phyloP scores from a whole-genome alignment of 257 asterid species.

The Solanum lycopersicoides region DNA sequence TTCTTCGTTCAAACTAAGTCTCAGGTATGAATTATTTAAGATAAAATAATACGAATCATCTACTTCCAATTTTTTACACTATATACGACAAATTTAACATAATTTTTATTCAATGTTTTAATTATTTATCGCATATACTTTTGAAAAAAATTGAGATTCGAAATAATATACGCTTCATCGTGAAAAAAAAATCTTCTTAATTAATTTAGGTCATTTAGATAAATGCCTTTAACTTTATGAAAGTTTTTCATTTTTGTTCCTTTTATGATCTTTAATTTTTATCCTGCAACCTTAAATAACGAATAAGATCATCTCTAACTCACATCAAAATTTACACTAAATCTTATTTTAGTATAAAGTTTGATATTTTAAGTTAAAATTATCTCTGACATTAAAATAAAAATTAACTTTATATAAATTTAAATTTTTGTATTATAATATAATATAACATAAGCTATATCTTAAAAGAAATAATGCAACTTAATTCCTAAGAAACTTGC shows the following conservation, averaged over 20 bases:
- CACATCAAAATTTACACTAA: neutral
- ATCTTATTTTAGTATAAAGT: no score
- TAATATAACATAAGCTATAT: no score
- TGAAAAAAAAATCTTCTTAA: neutral
- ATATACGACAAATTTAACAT: neutral
- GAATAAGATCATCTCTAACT: neutral
- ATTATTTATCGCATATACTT: no score
- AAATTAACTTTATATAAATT: no score
- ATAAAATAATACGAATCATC: neutral
- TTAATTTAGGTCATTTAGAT: neutral
- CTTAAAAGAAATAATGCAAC: no score
- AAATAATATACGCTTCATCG: neutral
- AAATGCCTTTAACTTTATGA: neutral
- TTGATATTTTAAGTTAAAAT: no score
- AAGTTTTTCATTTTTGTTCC: no score
- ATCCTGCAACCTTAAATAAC: no score
- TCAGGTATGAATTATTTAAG: neutral
- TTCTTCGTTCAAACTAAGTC: neutral
- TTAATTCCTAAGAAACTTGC: no score
- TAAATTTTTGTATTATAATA: no score
- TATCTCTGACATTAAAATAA: neutral
- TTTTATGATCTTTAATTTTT: neutral
- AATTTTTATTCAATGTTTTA: neutral
- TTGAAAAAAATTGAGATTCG: no score
- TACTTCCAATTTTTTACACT: neutral